These are phyloP conservation scores for Malassezia obtusa DNA, from an alignment of 1,284 basidiomycete genomes.

Conservation along the genomic window DNA sequence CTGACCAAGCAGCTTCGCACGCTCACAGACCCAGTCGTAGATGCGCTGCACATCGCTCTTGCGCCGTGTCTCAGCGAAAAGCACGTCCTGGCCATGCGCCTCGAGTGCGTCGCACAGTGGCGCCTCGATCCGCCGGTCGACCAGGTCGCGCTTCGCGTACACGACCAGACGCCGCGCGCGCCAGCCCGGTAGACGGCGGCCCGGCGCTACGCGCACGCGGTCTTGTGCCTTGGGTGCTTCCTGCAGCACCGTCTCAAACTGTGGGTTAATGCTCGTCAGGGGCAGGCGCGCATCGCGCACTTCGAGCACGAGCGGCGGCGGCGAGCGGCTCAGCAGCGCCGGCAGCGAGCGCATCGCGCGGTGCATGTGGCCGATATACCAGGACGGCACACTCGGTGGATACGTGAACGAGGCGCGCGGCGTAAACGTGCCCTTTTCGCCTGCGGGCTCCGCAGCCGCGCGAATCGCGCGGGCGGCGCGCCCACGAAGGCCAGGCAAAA, in stretches of 20 bases:
- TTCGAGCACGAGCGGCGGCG: conserved; percentile 75
- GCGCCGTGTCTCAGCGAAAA: conserved; percentile 53
- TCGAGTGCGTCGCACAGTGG: conserved; percentile 51
- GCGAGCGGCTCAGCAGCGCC: conserved; percentile 57
- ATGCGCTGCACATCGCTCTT: conserved; percentile 52
- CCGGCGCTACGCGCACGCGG: conserved; percentile 18
- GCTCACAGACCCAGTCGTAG: conserved; percentile 47
- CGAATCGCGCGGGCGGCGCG: not conserved
- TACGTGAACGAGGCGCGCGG: conserved; percentile 50
- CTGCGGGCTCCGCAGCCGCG: not conserved
- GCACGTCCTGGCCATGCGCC: conserved; percentile 49
- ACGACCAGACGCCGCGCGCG: conserved; percentile 62
- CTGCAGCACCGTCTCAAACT: conserved; percentile 49
- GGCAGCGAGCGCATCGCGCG: conserved; percentile 50
- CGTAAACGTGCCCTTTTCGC: conserved; percentile 24
- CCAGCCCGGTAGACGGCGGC: conserved; percentile 21
- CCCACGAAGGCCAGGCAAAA: not conserved
- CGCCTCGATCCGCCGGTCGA: conserved; percentile 69
- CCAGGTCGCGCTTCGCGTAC: conserved; percentile 84
- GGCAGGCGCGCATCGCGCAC: conserved; percentile 85
- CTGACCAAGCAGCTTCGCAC: conserved; percentile 16
- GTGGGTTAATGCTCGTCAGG: conserved; percentile 81
- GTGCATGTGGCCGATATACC: conserved; percentile 92
- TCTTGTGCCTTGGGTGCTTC: conserved; percentile 34
- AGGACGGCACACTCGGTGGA: conserved; percentile 62